Percentiles rank a stretch among this genome's conserved stretches.
phyloP scores from a whole-genome alignment of 108 stramenopile species.

The Pseudonitzschia delicatissima region DNA sequence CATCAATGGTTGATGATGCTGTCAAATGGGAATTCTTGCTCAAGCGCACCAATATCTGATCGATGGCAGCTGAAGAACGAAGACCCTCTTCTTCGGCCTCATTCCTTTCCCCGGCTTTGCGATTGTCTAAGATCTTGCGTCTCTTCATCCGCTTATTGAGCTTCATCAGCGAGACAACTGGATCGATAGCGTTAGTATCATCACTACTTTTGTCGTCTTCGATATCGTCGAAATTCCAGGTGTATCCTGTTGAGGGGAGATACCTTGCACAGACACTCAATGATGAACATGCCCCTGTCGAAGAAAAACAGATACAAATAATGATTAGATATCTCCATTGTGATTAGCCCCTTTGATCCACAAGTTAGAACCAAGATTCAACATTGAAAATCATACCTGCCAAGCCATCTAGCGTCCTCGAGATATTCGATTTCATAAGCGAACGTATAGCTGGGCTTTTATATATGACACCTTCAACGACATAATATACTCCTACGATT shows the following conservation, averaged over 20 bases:
- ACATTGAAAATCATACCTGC: constrained; percentile 18
- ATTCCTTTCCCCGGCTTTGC: constrained; percentile 69
- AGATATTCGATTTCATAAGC: constrained; percentile 76
- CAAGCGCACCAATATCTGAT: constrained; percentile 75
- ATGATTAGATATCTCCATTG: background rate
- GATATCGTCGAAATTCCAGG: constrained; percentile 67
- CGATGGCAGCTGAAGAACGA: constrained; percentile 75
- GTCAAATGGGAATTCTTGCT: constrained; percentile 47
- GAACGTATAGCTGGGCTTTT: constrained; percentile 74
- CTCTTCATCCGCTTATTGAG: constrained; percentile 57
- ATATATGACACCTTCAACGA: constrained; percentile 86
- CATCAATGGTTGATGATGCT: background rate
- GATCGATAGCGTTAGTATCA: constrained; percentile 46
- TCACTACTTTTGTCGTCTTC: background rate
- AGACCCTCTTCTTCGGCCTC: constrained; percentile 86
- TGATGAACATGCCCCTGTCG: constrained; percentile 60
- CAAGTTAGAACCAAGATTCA: too few species aligned
- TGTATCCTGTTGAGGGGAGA: constrained; percentile 76
- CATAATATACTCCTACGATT: constrained; percentile 79
- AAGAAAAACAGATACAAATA: background rate
- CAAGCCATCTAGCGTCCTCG: constrained; percentile 65
- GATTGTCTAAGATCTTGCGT: constrained; percentile 67
- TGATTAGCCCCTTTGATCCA: too few species aligned
- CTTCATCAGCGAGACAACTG: constrained; percentile 43
- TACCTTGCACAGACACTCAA: constrained; percentile 71